Conservation (phyloP, 768 basidiomycete genomes). For the Phylloporus rhodoxanthus region DNA sequence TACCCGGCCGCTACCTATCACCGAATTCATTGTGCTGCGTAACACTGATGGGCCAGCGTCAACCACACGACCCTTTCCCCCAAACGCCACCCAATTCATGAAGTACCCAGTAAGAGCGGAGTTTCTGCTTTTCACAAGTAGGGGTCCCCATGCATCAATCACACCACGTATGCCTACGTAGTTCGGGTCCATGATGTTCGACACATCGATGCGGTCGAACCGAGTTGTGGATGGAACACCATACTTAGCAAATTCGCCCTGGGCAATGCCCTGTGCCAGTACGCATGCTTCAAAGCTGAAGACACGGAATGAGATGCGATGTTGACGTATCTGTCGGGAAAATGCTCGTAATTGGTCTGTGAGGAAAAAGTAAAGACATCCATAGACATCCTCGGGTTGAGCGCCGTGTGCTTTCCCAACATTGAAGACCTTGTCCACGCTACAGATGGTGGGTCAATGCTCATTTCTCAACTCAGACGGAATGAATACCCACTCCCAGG, state of each 20-base stretch:
- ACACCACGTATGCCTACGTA: constrained; percentile 36
- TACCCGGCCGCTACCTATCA: constrained; percentile 16
- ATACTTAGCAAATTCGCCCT: constrained; percentile 9
- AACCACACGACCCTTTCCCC: background rate
- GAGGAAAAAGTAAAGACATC: constrained; percentile 46
- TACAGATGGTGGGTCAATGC: constrained; percentile 13
- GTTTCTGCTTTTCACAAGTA: constrained; percentile 28
- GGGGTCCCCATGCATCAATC: constrained; percentile 33
- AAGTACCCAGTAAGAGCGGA: constrained; percentile 39
- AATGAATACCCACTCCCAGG: constrained; percentile 41
- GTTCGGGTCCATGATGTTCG: constrained; percentile 41
- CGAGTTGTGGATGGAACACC: constrained; percentile 20
- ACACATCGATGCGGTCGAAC: constrained; percentile 46
- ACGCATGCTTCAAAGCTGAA: constrained; percentile 34
- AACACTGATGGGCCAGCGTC: constrained; percentile 3
- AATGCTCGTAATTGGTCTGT: constrained; percentile 37
- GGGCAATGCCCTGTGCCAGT: constrained; percentile 35
- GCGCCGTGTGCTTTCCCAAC: constrained; percentile 38
- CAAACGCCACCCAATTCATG: constrained; percentile 41
- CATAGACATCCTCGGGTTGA: constrained; percentile 40
- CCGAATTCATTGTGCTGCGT: constrained; percentile 1
- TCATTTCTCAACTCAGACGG: background rate
- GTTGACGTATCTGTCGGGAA: constrained; percentile 29
- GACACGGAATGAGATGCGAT: constrained; percentile 32
- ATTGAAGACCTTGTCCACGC: constrained; percentile 36